These are phyloP conservation scores for Nitzschia sp. DNA, from an alignment of 108 stramenopile species.

Conservation along the genomic window DNA sequence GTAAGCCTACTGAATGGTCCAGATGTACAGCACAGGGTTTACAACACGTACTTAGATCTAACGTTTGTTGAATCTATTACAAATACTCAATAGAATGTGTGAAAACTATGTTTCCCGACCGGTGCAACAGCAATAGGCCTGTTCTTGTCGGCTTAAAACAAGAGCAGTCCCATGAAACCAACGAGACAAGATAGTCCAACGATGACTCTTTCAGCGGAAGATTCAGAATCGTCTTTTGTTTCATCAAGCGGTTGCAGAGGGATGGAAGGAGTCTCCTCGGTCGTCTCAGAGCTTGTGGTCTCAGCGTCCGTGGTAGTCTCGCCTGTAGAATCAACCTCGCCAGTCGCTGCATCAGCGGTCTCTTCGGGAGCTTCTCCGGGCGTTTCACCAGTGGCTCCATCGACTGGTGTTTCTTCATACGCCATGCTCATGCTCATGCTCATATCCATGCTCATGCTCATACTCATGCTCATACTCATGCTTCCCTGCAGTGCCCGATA, in stretches of 20 bases:
- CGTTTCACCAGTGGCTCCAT: constrained; percentile 1
- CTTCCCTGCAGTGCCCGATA: background rate
- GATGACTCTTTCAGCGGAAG: background rate
- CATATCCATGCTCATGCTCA: constrained; percentile 14
- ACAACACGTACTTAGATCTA: background rate
- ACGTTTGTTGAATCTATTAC: no score
- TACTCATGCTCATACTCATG: constrained; percentile 18
- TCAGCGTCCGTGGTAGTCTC: background rate
- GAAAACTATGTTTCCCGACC: background rate
- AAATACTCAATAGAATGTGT: no score
- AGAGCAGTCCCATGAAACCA: background rate
- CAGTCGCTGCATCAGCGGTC: no score
- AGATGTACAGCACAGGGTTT: no score
- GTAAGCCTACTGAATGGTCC: no score
- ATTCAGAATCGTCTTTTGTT: background rate
- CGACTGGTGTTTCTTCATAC: background rate
- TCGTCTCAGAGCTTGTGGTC: background rate
- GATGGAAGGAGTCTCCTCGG: background rate
- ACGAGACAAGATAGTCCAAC: background rate
- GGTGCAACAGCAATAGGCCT: background rate
- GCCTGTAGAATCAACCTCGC: background rate
- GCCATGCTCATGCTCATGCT: background rate
- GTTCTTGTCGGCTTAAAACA: background rate
- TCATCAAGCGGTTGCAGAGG: background rate
- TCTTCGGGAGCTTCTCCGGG: background rate